These are phyloP conservation scores for Roridomyces roridus DNA, from an alignment of 768 basidiomycete genomes.

Conservation along the genomic window DNA sequence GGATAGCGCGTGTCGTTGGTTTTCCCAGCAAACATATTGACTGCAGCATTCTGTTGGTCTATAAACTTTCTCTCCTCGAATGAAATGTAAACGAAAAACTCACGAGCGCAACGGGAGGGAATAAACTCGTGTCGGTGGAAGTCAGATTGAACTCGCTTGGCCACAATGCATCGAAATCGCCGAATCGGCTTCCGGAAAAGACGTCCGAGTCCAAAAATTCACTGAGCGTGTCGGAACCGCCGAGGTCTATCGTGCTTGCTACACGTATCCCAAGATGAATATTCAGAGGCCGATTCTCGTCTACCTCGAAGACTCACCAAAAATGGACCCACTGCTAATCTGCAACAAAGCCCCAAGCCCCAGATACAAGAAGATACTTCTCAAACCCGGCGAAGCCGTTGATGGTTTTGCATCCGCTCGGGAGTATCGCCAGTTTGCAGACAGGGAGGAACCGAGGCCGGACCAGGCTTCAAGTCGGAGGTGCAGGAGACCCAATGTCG, in stretches of 20 bases:
- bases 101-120: not conserved
- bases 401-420: not conserved
- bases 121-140: not conserved
- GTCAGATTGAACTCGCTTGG: not conserved
- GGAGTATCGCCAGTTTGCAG: slow-evolving; percentile 1
- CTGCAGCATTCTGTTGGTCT: slow-evolving; percentile 2
- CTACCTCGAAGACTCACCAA: not conserved
- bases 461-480: slow-evolving; percentile 18
- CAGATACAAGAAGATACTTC: slow-evolving; percentile 7
- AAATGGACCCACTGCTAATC: slow-evolving; percentile 17
- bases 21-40: slow-evolving; percentile 7
- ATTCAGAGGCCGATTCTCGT: too few species aligned
- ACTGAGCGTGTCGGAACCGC: too few species aligned
- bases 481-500: slow-evolving; percentile 14
- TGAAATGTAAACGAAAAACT: not conserved
- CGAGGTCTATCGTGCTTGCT: too few species aligned
- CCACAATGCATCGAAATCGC: not conserved
- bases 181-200: not conserved
- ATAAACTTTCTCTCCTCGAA: not conserved
- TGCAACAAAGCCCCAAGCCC: slow-evolving; percentile 8
- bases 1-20: slow-evolving; percentile 15
- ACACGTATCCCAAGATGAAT: too few species aligned
- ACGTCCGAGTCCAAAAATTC: too few species aligned
- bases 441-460: not conserved
- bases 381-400: not conserved